Evolutionary conservation across 176 grass and related monocot genomes (phyloP), one percentile per base, ranked within the genome.

Genomic region (Oryza glaberrima): DNA sequence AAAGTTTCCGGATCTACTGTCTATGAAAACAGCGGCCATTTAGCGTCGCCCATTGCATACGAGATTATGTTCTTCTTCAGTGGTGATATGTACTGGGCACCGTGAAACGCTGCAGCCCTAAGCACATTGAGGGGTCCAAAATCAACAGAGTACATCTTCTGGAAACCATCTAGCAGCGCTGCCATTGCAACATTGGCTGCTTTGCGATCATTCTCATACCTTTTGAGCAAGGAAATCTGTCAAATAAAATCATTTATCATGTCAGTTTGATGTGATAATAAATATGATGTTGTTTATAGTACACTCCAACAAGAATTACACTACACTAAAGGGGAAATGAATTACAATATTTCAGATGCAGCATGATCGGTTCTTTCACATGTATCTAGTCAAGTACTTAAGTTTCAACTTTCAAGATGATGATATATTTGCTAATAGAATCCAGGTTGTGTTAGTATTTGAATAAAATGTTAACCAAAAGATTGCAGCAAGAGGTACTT

Each of bases 101-200:
- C 91, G 19, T 96, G 96, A 81, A 99, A 99, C 2, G 90, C 96
- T 5, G 88, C 91, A 10, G 96, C 88, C 77, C 96, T 91, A 12
- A 91, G 43, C 30, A 96, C 51, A 78, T 99, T 98, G 11, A 99
- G 89, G 28, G 96, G 96, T 34, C 93, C 89, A 38, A 99, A 88
- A 88, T 99, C 93, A 19, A 96, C 73, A 0, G 90, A 96, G 76
- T 92, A 99, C 46, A 87, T 89, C 91, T 92, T 99, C 87, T 99
- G 93, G 84, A 94, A 94, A 65, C 93, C 91, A 77, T 99, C 96
- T 35, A 99, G 90, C 35, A 96, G 78, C 19, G 96, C 93, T 76
- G 88, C 76, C 96, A 91, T 94, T 20, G 96, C 80, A 70, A 96
- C 48, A 71, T 96, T 99, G 9, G 83, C 91, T 1, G 75, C 83